Evolutionary conservation across 2,329 filamentous ascomycete species (phyloP).

Genomic region (Talaromyces islandicus): DNA sequence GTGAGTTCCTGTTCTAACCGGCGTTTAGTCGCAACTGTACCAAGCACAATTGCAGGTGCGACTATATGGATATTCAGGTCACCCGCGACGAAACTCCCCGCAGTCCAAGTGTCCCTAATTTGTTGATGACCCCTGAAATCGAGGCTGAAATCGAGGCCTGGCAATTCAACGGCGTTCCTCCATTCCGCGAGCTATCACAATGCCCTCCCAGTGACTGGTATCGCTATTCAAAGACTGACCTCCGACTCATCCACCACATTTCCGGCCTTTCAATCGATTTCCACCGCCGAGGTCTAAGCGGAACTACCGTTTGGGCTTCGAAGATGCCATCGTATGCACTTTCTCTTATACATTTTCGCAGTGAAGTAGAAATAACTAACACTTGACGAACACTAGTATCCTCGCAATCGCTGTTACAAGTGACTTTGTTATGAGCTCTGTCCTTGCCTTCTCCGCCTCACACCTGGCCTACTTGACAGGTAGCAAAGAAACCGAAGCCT

Average conservation of each 20-base stretch:
- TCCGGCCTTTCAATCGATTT: constrained; percentile 80
- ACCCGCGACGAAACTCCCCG: constrained; percentile 49
- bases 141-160: constrained; percentile 76
- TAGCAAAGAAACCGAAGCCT: constrained; percentile 76
- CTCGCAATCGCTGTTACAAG: constrained; percentile 75
- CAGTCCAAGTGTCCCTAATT: constrained; percentile 41
- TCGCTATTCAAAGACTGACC: constrained; percentile 67
- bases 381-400: constrained; percentile 48
- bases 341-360: not conserved
- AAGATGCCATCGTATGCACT: constrained; percentile 73
- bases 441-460: constrained; percentile 89
- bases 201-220: constrained; percentile 69
- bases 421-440: constrained; percentile 86
- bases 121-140: constrained; percentile 82
- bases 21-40: constrained; percentile 81
- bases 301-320: constrained; percentile 86
- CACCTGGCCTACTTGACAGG: constrained; percentile 87
- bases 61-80: constrained; percentile 83
- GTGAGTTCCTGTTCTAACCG: not conserved
- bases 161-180: constrained; percentile 77
- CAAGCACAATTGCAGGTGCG: constrained; percentile 97
- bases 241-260: constrained; percentile 86
- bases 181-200: constrained; percentile 74
- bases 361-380: not conserved
- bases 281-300: constrained; percentile 67